Conservation (phyloP, 73 alveolate genomes). For the Effrenium voratum region DNA sequence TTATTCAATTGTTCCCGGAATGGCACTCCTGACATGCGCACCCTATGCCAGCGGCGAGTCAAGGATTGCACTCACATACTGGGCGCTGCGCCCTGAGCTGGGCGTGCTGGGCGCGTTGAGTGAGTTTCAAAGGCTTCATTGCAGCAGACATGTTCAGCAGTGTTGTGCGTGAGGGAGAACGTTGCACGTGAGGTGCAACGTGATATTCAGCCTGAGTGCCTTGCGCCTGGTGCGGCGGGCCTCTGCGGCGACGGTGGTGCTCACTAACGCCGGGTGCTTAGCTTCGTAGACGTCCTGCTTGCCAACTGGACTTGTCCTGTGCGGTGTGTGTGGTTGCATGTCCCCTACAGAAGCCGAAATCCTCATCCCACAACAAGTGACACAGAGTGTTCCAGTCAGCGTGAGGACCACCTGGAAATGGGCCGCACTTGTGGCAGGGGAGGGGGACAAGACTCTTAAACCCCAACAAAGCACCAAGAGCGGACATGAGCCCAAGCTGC, state of each 20-base stretch:
- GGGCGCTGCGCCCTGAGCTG: conserved; percentile 52
- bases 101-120: not conserved
- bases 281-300: not conserved
- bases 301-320: too few relatives aligned
- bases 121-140: not conserved
- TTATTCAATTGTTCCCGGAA: too few relatives aligned
- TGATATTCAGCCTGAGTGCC: conserved; percentile 51
- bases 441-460: too few relatives aligned
- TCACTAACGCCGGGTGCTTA: conserved; percentile 33
- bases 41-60: not conserved
- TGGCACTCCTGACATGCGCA: too few relatives aligned
- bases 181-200: conserved; percentile 48
- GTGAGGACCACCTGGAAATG: too few relatives aligned
- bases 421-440: too few relatives aligned
- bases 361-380: too few relatives aligned
- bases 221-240: conserved; percentile 69
- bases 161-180: not conserved
- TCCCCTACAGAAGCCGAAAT: too few relatives aligned
- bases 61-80: conserved; percentile 80
- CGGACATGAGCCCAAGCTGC: too few relatives aligned
- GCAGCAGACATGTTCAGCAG: not conserved
- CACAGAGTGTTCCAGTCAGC: too few relatives aligned
- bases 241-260: conserved; percentile 79
- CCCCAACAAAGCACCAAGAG: too few relatives aligned
- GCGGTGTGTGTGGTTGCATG: too few relatives aligned